Base-by-base conservation (phyloP, 495 filamentous ascomycete species). In the Lepidopterella palustris region DNA sequence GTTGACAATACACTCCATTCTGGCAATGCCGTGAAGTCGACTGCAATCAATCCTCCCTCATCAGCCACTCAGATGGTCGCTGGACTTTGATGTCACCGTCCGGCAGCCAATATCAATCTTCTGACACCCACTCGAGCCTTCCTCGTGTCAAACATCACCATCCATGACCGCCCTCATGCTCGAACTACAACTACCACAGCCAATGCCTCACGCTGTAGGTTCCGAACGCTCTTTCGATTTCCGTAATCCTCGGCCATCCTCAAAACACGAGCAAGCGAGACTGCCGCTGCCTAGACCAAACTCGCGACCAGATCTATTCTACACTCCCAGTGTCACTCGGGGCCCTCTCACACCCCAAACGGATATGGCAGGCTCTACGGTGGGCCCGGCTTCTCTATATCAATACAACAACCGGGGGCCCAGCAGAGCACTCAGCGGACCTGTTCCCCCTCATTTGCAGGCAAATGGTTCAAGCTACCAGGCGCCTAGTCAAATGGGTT, bases 171-270 rank as follows among this genome's bases (percentile, higher is more conserved):
- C 49, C 51, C 45, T 42, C 47, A 66, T 66, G 64, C 57, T 66
- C 60, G 60, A 63, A 28, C 58, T 68, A 61, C 61, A 67, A 48
- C 61, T 64, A 9, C 65, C 65, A 5, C 61, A 64, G n/a, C 61
- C 65, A 60, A 68, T 64, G 65, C 65, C 65, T 64, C 61, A 64
- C 58, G 61, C 61, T 35, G 9, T 64, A 6, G 45, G 58, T 48
- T 63, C 55, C 52, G 65, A 68, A n/a, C 50, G 24, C 18, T 24
- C 61, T n/a, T 53, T 59, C 55, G 61, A 68, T 58, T 64, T 53
- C 58, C 64, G 58, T 60, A 56, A 20, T 51, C 47, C 15, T 53
- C 59, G 54, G 50, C 51, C 45, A 28, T 31, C 52, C 39, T 57
- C 29, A 4, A 54, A 35, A 24, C 32, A 26, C 25, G 52, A 54